Base-by-base conservation (phyloP, 768 basidiomycete species). In the Termitomyces sp. region DNA sequence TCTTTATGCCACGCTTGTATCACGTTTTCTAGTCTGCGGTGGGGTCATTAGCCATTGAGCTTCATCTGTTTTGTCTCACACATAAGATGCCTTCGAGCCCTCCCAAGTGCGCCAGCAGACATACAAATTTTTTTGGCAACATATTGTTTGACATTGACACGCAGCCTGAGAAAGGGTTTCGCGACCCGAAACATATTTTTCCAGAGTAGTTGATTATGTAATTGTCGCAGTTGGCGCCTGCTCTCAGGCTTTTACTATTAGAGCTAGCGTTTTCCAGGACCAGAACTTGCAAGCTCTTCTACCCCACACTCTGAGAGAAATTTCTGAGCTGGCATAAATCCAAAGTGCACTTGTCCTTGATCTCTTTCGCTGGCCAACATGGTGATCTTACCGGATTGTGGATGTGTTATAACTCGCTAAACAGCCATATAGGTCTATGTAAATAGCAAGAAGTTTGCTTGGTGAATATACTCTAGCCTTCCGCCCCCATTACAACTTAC, bases 381-480 rank as follows among this genome's bases (percentile, higher is more conserved):
- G 63, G 63, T 64, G 46, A 57, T 24, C 13, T 50, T 27, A 20
- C 43, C 29, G 31, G 13, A 20, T 55, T n/a, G 7, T 20, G 22
- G 10, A 29, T 8, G 7, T 46, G 27, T n/a, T 9, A 29, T 26
- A 12, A n/a, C 31, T 4, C 27, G n/a, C 39, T 57, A 16, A 63
- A 26, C 42, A 32, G 53, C 26, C 46, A 20, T 52, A 16, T 53
- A 83, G 90, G 88, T 92, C 43, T 86, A 82, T 62, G 82, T 92
- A 53, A 87, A 90, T 72, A 82, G 79, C 71, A 84, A 86, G 78
- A 83, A 83, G 70, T 83, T 81, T 70, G 90, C 90, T 39, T 92
- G 90, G 90, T 90, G 66, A 36, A 75, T 68, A 49, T n/a, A 34
- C 34, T 41, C 41, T 43, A 24, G 31, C 16, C 13, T 37, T 46